These are phyloP conservation scores for Trichoderma guizhouense DNA, from an alignment of 2,329 filamentous ascomycete genomes.

Conservation along the genomic window DNA sequence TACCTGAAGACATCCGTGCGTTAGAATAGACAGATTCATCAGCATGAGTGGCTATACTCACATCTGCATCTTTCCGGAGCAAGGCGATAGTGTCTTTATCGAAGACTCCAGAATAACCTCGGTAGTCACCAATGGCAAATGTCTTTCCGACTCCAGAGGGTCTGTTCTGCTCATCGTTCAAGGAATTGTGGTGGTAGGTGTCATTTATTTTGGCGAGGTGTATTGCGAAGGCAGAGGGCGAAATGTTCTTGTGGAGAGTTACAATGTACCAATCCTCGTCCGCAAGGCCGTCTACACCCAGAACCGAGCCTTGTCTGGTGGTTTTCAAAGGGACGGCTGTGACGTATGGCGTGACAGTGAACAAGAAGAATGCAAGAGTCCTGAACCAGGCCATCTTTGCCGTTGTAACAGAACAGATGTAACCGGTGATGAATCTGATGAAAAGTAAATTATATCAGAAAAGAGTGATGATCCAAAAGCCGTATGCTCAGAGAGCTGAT, in stretches of 20 bases:
- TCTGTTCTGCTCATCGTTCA: conserved; percentile 8
- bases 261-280: conserved; percentile 44
- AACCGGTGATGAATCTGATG: not conserved
- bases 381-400: conserved; percentile 16
- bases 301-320: not conserved
- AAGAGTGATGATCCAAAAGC: not conserved
- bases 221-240: conserved; percentile 30
- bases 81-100: conserved; percentile 39
- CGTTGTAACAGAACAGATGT: not conserved
- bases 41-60: conserved; percentile 21
- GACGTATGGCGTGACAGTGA: conserved; percentile 10
- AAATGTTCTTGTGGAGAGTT: conserved; percentile 40
- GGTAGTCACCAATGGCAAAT: conserved; percentile 33
- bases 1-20: not conserved
- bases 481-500: not conserved
- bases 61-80: conserved; percentile 35
- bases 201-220: conserved; percentile 30
- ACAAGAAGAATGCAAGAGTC: conserved; percentile 22
- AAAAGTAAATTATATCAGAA: not conserved
- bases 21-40: not conserved
- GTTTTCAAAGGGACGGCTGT: conserved; percentile 14
- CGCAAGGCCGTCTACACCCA: conserved; percentile 26
- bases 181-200: not conserved
- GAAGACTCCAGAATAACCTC: conserved; percentile 43
- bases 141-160: conserved; percentile 31